A percentile compares a stretch with the other conserved stretches of the same genome.
phyloP scores from a whole-genome alignment of 352 stramenopile genomes.

The Pythium chondricola region DNA sequence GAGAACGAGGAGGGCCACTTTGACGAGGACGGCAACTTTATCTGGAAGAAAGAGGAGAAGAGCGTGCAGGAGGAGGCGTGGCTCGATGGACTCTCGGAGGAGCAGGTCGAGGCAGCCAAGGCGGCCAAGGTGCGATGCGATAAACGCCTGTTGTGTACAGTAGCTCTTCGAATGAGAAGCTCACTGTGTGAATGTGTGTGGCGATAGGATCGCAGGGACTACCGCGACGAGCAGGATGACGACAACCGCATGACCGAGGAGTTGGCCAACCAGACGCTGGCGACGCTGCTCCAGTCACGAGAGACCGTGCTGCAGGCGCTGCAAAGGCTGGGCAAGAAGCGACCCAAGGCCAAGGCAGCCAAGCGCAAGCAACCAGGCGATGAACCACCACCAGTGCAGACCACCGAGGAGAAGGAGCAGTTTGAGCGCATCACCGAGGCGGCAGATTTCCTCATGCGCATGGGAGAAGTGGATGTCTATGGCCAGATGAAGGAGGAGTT shows the following conservation, averaged over 20 bases:
- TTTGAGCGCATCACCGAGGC: constrained; percentile 79
- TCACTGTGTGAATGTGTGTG: background rate
- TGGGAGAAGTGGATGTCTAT: constrained; percentile 76
- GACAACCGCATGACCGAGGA: constrained; percentile 61
- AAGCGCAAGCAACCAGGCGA: constrained; percentile 46
- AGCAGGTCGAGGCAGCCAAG: constrained; percentile 60
- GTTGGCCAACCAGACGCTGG: constrained; percentile 44
- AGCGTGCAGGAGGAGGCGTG: constrained; percentile 79
- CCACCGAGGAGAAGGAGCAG: constrained; percentile 62
- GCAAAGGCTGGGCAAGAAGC: constrained; percentile 61
- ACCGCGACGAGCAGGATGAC: constrained; percentile 41
- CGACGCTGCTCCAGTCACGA: constrained; percentile 48
- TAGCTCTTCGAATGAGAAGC: too few species aligned
- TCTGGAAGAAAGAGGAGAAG: constrained; percentile 74
- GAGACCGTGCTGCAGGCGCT: constrained; percentile 76
- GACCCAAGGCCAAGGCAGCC: constrained; percentile 30
- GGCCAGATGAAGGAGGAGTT: constrained; percentile 81
- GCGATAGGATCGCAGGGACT: constrained; percentile 37
- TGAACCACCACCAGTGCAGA: constrained; percentile 34
- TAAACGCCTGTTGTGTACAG: too few species aligned
- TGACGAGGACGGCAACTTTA: constrained; percentile 70
- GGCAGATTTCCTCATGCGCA: constrained; percentile 71
- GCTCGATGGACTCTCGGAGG: constrained; percentile 66
- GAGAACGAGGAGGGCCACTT: constrained; percentile 84
- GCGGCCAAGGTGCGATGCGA: constrained; percentile 52